These are phyloP conservation scores for Lophiostoma macrostomum DNA, from an alignment of 495 filamentous ascomycete genomes.

Conservation along the genomic window DNA sequence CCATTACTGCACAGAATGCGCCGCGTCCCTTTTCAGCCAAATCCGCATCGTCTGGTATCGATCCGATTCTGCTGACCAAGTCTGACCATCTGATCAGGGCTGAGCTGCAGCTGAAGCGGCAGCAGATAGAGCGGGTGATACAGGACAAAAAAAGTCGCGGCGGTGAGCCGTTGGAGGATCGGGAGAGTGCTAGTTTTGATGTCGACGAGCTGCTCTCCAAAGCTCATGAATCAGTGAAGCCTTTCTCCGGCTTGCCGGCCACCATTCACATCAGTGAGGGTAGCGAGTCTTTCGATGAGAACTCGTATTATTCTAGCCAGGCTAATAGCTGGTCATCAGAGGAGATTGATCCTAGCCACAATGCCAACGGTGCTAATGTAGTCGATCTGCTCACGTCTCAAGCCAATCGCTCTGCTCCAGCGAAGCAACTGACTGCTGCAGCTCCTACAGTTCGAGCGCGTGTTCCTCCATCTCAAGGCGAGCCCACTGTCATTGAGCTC, in stretches of 20 bases:
- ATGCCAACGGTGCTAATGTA: slow-evolving; percentile 19
- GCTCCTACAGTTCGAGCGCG: not conserved
- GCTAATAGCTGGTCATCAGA: slow-evolving; percentile 44
- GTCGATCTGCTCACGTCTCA: slow-evolving; percentile 17
- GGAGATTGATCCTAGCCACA: slow-evolving; percentile 37
- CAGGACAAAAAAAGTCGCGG: slow-evolving; percentile 62
- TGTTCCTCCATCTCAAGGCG: not conserved
- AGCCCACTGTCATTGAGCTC: slow-evolving; percentile 17
- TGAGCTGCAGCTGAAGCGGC: slow-evolving; percentile 74
- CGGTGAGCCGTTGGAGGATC: slow-evolving; percentile 56
- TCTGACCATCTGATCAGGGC: slow-evolving; percentile 79
- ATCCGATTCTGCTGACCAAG: slow-evolving; percentile 79
- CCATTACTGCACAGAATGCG: slow-evolving; percentile 4
- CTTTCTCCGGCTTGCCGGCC: slow-evolving; percentile 52
- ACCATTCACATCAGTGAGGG: slow-evolving; percentile 51
- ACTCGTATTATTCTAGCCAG: slow-evolving; percentile 92
- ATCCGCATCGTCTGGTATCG: slow-evolving; percentile 51
- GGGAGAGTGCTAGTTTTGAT: slow-evolving; percentile 74
- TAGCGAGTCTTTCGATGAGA: slow-evolving; percentile 83
- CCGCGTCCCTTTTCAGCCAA: slow-evolving; percentile 24
- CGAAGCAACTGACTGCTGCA: slow-evolving; percentile 20
- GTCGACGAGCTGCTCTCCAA: slow-evolving; percentile 68
- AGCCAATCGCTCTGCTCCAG: slow-evolving; percentile 5
- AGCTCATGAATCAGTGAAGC: slow-evolving; percentile 69
- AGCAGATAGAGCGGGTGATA: slow-evolving; percentile 73